Evolutionary conservation across 73 alveolate species (phyloP).

Genomic region (Symbiodinium natans): DNA sequence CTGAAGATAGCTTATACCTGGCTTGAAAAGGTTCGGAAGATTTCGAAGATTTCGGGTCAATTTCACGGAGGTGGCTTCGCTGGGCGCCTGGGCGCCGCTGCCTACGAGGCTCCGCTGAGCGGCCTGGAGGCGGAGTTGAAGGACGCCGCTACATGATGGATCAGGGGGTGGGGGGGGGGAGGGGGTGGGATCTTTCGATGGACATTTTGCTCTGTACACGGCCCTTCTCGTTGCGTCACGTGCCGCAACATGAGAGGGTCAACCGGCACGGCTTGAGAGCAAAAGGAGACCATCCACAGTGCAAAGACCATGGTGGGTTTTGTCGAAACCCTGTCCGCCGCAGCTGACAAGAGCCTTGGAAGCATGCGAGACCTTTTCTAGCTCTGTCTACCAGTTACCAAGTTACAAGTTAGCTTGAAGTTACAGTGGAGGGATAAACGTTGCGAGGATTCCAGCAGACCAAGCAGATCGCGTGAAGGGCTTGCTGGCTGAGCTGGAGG

Average conservation of each 20-base stretch:
- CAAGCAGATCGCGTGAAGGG: background rate
- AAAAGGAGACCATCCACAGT: background rate
- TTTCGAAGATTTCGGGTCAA: too few relatives aligned
- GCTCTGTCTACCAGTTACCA: background rate
- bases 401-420: too few relatives aligned
- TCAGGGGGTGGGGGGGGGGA: too few relatives aligned
- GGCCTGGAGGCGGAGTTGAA: background rate
- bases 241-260: too few relatives aligned
- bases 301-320: background rate
- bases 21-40: too few relatives aligned
- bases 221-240: too few relatives aligned
- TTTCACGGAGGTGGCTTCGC: background rate
- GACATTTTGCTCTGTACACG: too few relatives aligned
- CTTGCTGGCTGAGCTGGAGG: background rate
- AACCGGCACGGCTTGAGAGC: too few relatives aligned
- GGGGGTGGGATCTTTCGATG: too few relatives aligned
- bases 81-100: background rate
- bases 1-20: too few relatives aligned
- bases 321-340: background rate
- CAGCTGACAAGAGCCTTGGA: background rate
- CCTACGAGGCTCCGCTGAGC: background rate
- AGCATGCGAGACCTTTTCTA: background rate
- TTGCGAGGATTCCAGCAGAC: background rate
- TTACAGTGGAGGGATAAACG: too few relatives aligned
- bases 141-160: too few relatives aligned